Evolutionary conservation across 2,329 filamentous ascomycete genomes (phyloP).

Genomic region (Emmonsiellopsis sp.): DNA sequence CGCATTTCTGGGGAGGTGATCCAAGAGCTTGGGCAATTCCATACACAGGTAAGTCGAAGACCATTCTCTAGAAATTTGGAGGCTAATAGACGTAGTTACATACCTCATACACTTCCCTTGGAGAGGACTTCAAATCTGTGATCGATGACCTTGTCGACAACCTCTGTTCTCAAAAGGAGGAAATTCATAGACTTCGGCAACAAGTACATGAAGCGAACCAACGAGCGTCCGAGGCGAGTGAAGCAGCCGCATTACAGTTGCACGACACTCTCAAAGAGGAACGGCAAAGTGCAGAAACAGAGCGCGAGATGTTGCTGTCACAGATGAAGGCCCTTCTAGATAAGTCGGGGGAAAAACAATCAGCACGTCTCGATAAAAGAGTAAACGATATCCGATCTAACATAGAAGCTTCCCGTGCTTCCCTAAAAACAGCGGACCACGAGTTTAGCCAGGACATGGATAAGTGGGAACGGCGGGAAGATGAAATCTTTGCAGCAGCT

Average conservation of each 20-base stretch:
- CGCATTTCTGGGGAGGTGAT: slow-evolving; percentile 84
- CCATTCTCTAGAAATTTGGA: not conserved
- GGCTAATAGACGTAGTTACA: slow-evolving; percentile 51
- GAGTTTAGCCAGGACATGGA: slow-evolving; percentile 65
- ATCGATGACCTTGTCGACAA: slow-evolving; percentile 74
- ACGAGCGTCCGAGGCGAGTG: slow-evolving; percentile 58
- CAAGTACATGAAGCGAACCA: slow-evolving; percentile 64
- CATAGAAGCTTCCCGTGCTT: slow-evolving; percentile 54
- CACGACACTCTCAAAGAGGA: slow-evolving; percentile 67
- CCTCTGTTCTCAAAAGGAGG: slow-evolving; percentile 64
- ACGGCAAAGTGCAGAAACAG: slow-evolving; percentile 58
- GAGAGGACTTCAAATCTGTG: slow-evolving; percentile 73
- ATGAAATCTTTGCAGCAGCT: slow-evolving; percentile 60
- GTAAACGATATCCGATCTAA: slow-evolving; percentile 55
- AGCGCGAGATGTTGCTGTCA: slow-evolving; percentile 62
- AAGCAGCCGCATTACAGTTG: slow-evolving; percentile 55
- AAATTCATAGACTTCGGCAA: slow-evolving; percentile 62
- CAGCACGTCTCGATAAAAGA: slow-evolving; percentile 57
- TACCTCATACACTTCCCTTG: slow-evolving; percentile 70
- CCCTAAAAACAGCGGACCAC: slow-evolving; percentile 55
- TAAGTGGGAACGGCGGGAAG: slow-evolving; percentile 61
- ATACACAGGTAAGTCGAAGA: slow-evolving; percentile 47
- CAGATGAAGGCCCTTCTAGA: slow-evolving; percentile 73
- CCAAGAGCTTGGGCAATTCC: slow-evolving; percentile 74
- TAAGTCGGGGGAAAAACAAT: slow-evolving; percentile 63